These are phyloP conservation scores for Xylariaceae sp. DNA, from an alignment of 2,329 filamentous ascomycete species.

Conservation along the genomic window DNA sequence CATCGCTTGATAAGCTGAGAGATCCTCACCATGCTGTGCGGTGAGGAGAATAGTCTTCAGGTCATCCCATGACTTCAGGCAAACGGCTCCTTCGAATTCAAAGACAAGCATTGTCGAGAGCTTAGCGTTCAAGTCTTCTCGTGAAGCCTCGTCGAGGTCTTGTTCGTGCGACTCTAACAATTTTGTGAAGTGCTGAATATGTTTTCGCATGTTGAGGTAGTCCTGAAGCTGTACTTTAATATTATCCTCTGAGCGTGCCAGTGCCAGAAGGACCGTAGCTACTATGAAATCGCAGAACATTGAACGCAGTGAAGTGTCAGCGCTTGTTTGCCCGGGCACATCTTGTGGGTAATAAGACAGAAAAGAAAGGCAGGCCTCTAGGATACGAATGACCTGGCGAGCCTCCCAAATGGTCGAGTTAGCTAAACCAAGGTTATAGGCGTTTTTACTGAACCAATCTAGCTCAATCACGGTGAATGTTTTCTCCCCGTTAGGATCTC, in stretches of 20 bases:
- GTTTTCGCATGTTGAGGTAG: constrained; percentile 58
- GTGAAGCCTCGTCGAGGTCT: constrained; percentile 39
- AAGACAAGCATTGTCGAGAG: constrained; percentile 66
- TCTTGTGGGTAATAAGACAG: constrained; percentile 48
- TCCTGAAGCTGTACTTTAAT: constrained; percentile 51
- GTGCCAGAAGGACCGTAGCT: constrained; percentile 46
- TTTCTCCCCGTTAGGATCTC: constrained; percentile 38
- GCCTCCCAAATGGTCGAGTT: constrained; percentile 54
- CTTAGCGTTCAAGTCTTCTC: constrained; percentile 56
- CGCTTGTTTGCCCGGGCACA: constrained; percentile 35
- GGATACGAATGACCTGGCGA: constrained; percentile 51
- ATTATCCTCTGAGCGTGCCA: constrained; percentile 50
- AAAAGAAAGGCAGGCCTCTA: constrained; percentile 50
- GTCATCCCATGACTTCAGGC: constrained; percentile 63
- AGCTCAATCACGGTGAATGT: constrained; percentile 63
- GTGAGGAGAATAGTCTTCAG: constrained; percentile 57
- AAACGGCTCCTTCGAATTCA: constrained; percentile 72
- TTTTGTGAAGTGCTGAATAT: constrained; percentile 56
- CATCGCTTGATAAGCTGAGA: constrained; percentile 56
- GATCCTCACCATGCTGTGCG: constrained; percentile 41
- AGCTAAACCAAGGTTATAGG: constrained; percentile 72
- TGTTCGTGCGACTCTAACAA: constrained; percentile 38
- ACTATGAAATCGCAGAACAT: constrained; percentile 70
- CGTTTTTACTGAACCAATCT: constrained; percentile 79
- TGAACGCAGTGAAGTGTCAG: constrained; percentile 54